Base-by-base conservation (phyloP, 2,329 filamentous ascomycete genomes). In the Xylariaceae sp. region DNA sequence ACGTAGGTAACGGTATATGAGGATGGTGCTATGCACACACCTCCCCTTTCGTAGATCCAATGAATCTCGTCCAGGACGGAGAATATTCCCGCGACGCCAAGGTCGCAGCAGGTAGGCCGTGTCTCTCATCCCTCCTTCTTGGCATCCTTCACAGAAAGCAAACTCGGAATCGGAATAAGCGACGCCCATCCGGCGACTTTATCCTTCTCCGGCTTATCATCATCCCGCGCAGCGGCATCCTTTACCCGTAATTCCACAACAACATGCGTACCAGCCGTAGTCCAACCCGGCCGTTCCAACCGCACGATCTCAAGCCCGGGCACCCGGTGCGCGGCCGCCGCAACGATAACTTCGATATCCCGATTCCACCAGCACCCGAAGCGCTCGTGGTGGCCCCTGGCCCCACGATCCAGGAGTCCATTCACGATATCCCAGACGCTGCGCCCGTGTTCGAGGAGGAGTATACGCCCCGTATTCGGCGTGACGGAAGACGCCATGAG, bases 321-420 rank as follows among this genome's bases (percentile, higher is more conserved):
- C 2, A 81, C 75, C 53, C 69, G 68, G 54, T 66, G 62, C 17
- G 74, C 74, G 35, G 82, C 84, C 61, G 79, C 76, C 56, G 77
- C 73, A 7, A 87, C 78, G 35, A 87, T 76, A 39, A 67, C 73
- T 66, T 81, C 79, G 60, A 88, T 80, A 67, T 87, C 84, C 55
- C 85, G 76, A 72, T 88, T 88, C 84, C 84, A 87, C 85, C 85
- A 87, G 73, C 85, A 88, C 2, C 85, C 85, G 67, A 83, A 87
- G 65, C 80, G 78, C 18, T 76, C 73, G 59, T 85, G 86, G 67
- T 87, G 85, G 18, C 74, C 72, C 13, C 73, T 72, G 0, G 85
- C 84, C 58, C 79, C 78, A 62, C 73, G 75, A 72, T 88, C 84
- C 37, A 88, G 72, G 15, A 82, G 65, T 8, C 74, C 72, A 68